Percentiles rank a stretch among this genome's conserved stretches.
phyloP scores from a whole-genome alignment of 441 rosid genomes.

The Metrosideros polymorpha region DNA sequence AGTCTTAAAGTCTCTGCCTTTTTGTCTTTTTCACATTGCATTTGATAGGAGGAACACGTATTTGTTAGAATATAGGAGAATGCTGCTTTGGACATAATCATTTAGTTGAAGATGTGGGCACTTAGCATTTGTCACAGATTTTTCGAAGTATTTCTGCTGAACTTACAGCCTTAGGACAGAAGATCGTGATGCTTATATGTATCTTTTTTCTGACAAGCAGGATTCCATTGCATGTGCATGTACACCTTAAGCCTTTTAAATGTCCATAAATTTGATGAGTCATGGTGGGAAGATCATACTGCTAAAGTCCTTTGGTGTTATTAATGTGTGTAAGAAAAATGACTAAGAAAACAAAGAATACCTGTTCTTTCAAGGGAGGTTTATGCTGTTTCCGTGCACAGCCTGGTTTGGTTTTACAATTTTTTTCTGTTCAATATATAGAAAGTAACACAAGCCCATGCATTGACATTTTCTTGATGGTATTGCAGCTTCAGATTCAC shows the following conservation, averaged over 20 bases:
- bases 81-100: background rate
- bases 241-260: background rate
- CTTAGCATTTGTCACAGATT: background rate
- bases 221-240: background rate
- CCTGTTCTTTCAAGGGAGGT: background rate
- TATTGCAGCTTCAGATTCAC: conserved; percentile 63
- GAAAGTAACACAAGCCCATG: background rate
- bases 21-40: background rate
- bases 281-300: background rate
- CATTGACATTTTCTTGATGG: background rate
- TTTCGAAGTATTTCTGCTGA: background rate
- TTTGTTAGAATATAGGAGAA: background rate
- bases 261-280: background rate
- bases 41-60: background rate
- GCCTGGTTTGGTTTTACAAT: background rate
- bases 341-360: background rate
- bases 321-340: background rate
- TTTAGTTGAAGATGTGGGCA: background rate
- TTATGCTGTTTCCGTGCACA: background rate
- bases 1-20: background rate
- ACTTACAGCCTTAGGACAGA: background rate
- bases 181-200: background rate
- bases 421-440: background rate
- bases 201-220: background rate
- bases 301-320: background rate